A percentile compares a stretch with the other conserved stretches of the same genome.
These are phyloP conservation scores for Ustilago trichophora DNA, from an alignment of 1,284 basidiomycete genomes.

Conservation along the genomic window DNA sequence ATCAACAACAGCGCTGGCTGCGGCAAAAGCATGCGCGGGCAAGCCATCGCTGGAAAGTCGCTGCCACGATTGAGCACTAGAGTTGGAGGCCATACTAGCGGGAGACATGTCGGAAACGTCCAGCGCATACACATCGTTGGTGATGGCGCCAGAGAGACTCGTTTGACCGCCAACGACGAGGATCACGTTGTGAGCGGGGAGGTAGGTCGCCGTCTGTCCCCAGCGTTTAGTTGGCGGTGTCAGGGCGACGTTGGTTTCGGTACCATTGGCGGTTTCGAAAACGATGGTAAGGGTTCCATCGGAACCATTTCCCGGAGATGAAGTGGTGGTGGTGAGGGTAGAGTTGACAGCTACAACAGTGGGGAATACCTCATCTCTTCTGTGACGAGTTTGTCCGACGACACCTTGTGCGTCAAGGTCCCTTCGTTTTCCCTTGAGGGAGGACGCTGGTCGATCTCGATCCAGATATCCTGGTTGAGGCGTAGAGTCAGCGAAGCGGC, in stretches of 20 bases:
- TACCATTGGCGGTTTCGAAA: conserved; percentile 16
- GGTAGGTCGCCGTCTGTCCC: conserved; percentile 39
- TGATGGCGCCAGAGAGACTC: conserved; percentile 32
- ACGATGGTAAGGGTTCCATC: conserved; percentile 27
- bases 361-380: conserved; percentile 32
- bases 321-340: neutral
- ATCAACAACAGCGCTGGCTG: conserved; percentile 17
- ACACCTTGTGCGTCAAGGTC: conserved; percentile 6
- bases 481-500: conserved; percentile 4
- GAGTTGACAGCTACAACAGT: conserved; percentile 26
- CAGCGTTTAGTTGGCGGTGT: conserved; percentile 19
- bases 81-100: conserved; percentile 17
- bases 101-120: conserved; percentile 35
- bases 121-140: conserved; percentile 54
- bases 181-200: conserved; percentile 36
- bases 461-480: conserved; percentile 33
- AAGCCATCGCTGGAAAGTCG: conserved; percentile 29
- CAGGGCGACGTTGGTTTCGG: conserved; percentile 11
- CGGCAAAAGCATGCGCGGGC: conserved; percentile 52
- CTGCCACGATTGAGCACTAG: conserved; percentile 9
- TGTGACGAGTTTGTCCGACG: conserved; percentile 5
- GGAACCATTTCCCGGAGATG: neutral
- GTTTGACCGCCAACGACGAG: conserved; percentile 63
- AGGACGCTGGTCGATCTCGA: conserved; percentile 18
- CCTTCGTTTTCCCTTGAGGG: conserved; percentile 2